Evolutionary conservation across 495 filamentous ascomycete genomes (phyloP).

Genomic region (Penicillium soppii): DNA sequence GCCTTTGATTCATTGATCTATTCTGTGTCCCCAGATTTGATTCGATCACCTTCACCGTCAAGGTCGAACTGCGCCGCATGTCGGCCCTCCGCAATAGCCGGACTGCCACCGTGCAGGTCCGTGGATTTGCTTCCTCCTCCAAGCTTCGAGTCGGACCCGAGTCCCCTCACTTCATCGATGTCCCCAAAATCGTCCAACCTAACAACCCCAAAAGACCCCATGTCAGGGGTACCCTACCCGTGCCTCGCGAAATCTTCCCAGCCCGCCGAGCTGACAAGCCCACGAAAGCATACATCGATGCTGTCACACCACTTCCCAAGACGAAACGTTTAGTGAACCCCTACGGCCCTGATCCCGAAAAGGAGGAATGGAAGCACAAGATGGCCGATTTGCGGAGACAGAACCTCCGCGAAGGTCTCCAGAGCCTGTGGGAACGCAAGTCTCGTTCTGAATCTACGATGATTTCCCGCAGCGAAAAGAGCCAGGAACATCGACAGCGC

Average conservation of each 20-base stretch:
- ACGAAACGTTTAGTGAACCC: conserved; percentile 27
- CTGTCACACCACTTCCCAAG: conserved; percentile 38
- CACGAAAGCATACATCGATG: conserved; percentile 50
- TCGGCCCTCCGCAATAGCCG: conserved; percentile 40
- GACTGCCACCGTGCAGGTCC: conserved; percentile 45
- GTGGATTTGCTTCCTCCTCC: conserved; percentile 42
- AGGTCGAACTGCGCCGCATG: conserved; percentile 28
- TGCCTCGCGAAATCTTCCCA: conserved; percentile 66
- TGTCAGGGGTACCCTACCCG: conserved; percentile 71
- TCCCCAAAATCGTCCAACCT: conserved; percentile 56
- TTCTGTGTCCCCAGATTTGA: background rate
- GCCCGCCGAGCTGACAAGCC: conserved; percentile 50
- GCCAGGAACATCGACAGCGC: conserved; percentile 41
- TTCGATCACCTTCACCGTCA: background rate
- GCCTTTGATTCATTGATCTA: background rate
- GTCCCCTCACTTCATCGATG: conserved; percentile 70
- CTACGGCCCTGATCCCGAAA: conserved; percentile 44
- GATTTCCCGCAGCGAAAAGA: conserved; percentile 32
- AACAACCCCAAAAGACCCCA: conserved; percentile 38
- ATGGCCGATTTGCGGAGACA: conserved; percentile 59
- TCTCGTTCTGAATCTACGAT: conserved; percentile 36
- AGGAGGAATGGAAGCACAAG: conserved; percentile 59
- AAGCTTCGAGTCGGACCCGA: conserved; percentile 55
- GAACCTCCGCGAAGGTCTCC: conserved; percentile 64
- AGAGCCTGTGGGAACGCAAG: conserved; percentile 58